A percentile compares a stretch with the other conserved stretches of the same genome.
phyloP scores from a whole-genome alignment of 2,329 filamentous ascomycete genomes.

The Corynespora cassiicola region DNA sequence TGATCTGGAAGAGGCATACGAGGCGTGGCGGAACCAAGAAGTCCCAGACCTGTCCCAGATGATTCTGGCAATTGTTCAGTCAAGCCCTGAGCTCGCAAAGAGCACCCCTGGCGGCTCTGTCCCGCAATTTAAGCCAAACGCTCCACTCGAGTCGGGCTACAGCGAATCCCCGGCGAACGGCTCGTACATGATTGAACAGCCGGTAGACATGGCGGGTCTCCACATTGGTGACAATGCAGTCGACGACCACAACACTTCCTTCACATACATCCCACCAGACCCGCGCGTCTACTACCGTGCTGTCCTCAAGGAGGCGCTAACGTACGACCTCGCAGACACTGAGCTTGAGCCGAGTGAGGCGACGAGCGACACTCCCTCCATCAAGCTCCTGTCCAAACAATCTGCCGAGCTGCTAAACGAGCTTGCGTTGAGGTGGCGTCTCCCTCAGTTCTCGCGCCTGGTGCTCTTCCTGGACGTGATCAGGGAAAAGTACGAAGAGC shows the following conservation, averaged over 20 bases:
- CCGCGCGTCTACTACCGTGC: conserved; percentile 83
- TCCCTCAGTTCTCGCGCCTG: conserved; percentile 81
- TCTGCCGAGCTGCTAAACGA: conserved; percentile 86
- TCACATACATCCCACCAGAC: conserved; percentile 89
- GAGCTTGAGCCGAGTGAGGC: conserved; percentile 58
- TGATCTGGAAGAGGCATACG: conserved; percentile 85
- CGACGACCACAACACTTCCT: conserved; percentile 67
- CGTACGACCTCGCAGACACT: conserved; percentile 64
- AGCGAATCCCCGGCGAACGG: conserved; percentile 53
- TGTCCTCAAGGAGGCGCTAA: conserved; percentile 78
- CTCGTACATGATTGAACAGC: conserved; percentile 69
- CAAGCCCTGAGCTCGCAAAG: conserved; percentile 84
- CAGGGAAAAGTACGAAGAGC: conserved; percentile 82
- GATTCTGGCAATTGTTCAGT: conserved; percentile 88
- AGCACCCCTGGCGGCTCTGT: conserved; percentile 68
- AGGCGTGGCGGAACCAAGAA: conserved; percentile 91
- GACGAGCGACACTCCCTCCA: conserved; percentile 55
- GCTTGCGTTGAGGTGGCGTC: conserved; percentile 84
- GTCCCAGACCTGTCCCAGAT: conserved; percentile 86
- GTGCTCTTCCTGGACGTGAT: conserved; percentile 85
- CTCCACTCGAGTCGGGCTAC: conserved; percentile 50
- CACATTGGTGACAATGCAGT: conserved; percentile 62
- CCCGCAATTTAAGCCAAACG: conserved; percentile 60
- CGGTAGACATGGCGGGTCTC: conserved; percentile 71
- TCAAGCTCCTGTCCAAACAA: conserved; percentile 71